These are phyloP conservation scores for Pythium phragmiticola DNA, from an alignment of 352 stramenopile genomes.

Conservation along the genomic window DNA sequence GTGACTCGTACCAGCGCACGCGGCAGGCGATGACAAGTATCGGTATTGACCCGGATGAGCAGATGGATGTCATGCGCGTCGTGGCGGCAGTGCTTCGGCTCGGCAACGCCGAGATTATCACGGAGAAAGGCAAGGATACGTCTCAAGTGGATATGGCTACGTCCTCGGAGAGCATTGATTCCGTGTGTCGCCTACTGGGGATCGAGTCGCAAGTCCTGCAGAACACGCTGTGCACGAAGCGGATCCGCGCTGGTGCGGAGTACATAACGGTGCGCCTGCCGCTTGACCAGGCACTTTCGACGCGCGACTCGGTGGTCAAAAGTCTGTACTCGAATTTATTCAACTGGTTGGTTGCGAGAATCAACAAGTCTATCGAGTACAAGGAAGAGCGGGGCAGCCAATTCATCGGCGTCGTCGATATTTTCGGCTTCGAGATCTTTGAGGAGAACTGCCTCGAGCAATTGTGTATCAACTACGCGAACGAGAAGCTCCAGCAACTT, in stretches of 20 bases:
- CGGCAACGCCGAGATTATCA: slow-evolving; percentile 81
- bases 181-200: slow-evolving; percentile 81
- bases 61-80: slow-evolving; percentile 78
- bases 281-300: slow-evolving; percentile 65
- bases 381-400: slow-evolving; percentile 58
- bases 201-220: slow-evolving; percentile 56
- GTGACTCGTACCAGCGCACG: slow-evolving; percentile 71
- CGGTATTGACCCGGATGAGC: slow-evolving; percentile 73
- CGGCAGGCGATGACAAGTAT: slow-evolving; percentile 80
- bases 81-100: slow-evolving; percentile 86
- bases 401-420: slow-evolving; percentile 91
- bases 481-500: slow-evolving; percentile 87
- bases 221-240: slow-evolving; percentile 69
- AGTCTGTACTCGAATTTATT: slow-evolving; percentile 89
- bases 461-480: slow-evolving; percentile 88
- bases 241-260: slow-evolving; percentile 76
- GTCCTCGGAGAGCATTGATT: slow-evolving; percentile 54
- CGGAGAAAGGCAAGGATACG: slow-evolving; percentile 66
- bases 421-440: slow-evolving; percentile 92
- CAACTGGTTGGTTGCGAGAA: slow-evolving; percentile 93
- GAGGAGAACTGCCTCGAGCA: slow-evolving; percentile 91
- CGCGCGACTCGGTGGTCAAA: slow-evolving; percentile 85
- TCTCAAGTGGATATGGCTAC: slow-evolving; percentile 56
- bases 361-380: slow-evolving; percentile 92
- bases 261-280: slow-evolving; percentile 73